Percentiles rank a stretch among this genome's conserved stretches.
These are phyloP conservation scores for Geum urbanum DNA, from an alignment of 306 rosid species.

Conservation along the genomic window DNA sequence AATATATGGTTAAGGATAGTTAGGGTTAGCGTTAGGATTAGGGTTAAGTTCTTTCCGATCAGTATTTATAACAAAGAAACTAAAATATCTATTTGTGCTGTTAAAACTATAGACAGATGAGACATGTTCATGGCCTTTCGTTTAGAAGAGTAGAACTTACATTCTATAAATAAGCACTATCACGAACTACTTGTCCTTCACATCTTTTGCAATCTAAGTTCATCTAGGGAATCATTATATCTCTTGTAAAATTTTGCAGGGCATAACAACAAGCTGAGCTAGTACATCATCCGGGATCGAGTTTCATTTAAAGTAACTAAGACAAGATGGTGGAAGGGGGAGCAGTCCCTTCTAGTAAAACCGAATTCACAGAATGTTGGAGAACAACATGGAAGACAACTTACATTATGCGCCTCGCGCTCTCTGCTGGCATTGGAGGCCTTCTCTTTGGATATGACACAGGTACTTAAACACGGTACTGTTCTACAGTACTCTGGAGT, in stretches of 20 bases:
- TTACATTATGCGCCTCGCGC: slow-evolving; percentile 73
- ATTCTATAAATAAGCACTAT: not conserved
- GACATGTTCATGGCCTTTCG: not conserved
- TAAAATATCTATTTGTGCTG: not conserved
- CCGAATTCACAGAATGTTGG: slow-evolving; percentile 60
- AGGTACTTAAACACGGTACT: slow-evolving; percentile 38
- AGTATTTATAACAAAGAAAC: not conserved
- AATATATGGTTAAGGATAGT: too few relatives aligned
- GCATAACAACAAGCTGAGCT: not conserved
- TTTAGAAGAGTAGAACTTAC: not conserved
- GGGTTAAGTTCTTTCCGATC: not conserved
- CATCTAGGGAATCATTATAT: not conserved
- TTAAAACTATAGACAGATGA: not conserved
- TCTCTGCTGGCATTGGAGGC: slow-evolving; percentile 79
- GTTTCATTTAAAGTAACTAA: not conserved
- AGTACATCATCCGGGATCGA: not conserved
- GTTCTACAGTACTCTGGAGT: too few relatives aligned
- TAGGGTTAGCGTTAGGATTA: not conserved
- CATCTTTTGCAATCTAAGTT: not conserved
- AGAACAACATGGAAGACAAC: slow-evolving; percentile 51
- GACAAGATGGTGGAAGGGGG: slow-evolving; percentile 44
- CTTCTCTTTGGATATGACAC: slow-evolving; percentile 85
- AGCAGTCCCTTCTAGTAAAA: slow-evolving; percentile 24
- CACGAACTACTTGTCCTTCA: not conserved
- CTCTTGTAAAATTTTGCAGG: not conserved